Conservation (phyloP, 495 filamentous ascomycete genomes). For the Penicillium pulvis region DNA sequence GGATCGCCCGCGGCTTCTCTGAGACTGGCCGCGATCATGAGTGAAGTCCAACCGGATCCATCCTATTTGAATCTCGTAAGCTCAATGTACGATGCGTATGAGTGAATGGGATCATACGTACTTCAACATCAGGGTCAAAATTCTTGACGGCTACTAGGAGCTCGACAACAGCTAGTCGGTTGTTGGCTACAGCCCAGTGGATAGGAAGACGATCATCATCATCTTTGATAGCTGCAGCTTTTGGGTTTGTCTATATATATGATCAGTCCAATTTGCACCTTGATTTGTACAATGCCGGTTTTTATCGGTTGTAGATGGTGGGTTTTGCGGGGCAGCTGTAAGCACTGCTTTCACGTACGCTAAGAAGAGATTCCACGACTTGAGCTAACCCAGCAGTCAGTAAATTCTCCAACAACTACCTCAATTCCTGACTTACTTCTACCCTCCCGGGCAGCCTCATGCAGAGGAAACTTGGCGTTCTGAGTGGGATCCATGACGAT, state of each 20-base stretch:
- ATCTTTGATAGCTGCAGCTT: conserved; percentile 72
- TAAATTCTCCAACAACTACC: not conserved
- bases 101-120: conserved; percentile 26
- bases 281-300: not conserved
- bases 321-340: conserved; percentile 36
- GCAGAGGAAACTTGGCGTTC: conserved; percentile 74
- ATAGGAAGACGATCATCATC: conserved; percentile 89
- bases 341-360: conserved; percentile 47
- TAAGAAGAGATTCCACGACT: conserved; percentile 75
- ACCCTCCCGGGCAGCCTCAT: conserved; percentile 87
- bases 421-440: conserved; percentile 58
- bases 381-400: conserved; percentile 45
- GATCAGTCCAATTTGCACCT: conserved; percentile 10
- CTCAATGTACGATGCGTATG: not conserved
- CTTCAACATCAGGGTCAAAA: conserved; percentile 88
- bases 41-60: conserved; percentile 86
- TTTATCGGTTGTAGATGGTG: conserved; percentile 10
- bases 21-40: conserved; percentile 90
- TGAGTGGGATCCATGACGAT: conserved; percentile 43
- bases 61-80: conserved; percentile 53
- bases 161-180: conserved; percentile 72
- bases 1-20: conserved; percentile 59
- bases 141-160: conserved; percentile 65
- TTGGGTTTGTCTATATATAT: conserved; percentile 68
- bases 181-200: conserved; percentile 93